These are phyloP conservation scores for Cystobasidiaceae sp. DNA, from an alignment of 1,284 basidiomycete species.

Conservation along the genomic window DNA sequence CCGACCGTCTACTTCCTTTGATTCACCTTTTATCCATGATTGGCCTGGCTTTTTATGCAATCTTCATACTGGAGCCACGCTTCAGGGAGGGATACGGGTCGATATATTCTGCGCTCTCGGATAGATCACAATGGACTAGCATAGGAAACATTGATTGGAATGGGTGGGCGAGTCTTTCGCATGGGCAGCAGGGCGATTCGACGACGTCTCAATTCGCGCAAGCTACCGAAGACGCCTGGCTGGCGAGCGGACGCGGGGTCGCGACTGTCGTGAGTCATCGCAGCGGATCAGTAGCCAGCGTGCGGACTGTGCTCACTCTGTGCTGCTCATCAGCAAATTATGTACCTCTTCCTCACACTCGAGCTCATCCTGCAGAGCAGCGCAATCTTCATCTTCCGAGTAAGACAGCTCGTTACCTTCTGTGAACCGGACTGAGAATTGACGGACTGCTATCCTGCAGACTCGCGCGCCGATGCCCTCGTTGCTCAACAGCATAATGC, in stretches of 20 bases:
- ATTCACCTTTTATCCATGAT: slow-evolving; percentile 41
- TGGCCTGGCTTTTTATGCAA: slow-evolving; percentile 36
- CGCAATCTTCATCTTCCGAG: slow-evolving; percentile 29
- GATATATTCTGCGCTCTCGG: slow-evolving; percentile 28
- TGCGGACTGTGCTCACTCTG: not conserved
- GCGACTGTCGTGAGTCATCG: slow-evolving; percentile 15
- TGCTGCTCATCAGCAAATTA: slow-evolving; percentile 39
- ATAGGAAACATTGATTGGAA: slow-evolving; percentile 36
- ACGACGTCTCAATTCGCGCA: slow-evolving; percentile 15
- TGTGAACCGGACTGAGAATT: not conserved
- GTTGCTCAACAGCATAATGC: slow-evolving; percentile 28
- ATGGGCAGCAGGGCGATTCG: slow-evolving; percentile 14
- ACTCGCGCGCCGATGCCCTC: slow-evolving; percentile 22
- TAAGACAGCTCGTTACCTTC: not conserved
- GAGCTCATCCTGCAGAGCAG: slow-evolving; percentile 42
- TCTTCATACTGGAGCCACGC: slow-evolving; percentile 38
- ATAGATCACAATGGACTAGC: slow-evolving; percentile 26
- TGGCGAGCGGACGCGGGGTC: slow-evolving; percentile 17
- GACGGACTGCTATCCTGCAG: not conserved
- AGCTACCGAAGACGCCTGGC: slow-evolving; percentile 19
- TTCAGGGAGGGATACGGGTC: slow-evolving; percentile 2
- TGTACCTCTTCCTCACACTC: slow-evolving; percentile 41
- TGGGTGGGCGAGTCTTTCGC: slow-evolving; percentile 35
- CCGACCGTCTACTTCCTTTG: slow-evolving; percentile 40
- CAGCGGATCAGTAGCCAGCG: not conserved